A percentile compares a stretch with the other conserved stretches of the same genome.
phyloP scores from a whole-genome alignment of 169 alveolate genomes.

The Blepharisma undulans region DNA sequence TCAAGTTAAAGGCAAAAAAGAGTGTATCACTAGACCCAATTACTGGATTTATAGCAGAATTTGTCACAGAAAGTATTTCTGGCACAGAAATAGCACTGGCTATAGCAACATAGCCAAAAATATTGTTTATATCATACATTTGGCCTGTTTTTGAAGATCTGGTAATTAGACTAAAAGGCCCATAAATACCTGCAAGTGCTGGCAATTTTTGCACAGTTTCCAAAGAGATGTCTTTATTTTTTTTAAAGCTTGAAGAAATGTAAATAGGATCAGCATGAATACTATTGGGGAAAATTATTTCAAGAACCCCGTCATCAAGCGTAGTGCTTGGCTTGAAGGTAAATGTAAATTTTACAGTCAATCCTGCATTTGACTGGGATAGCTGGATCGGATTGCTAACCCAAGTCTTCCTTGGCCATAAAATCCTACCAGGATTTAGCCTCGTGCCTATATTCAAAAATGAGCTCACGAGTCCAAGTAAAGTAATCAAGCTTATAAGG shows the following conservation, averaged over 20 bases:
- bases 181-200: slow-evolving; percentile 1
- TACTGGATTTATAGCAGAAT: background rate
- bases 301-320: background rate
- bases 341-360: background rate
- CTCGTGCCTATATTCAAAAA: background rate
- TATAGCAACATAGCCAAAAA: background rate
- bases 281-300: background rate
- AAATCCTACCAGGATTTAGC: background rate
- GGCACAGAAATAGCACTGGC: background rate
- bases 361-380: background rate
- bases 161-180: slow-evolving; percentile 26
- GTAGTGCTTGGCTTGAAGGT: background rate
- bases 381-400: background rate
- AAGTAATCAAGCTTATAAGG: no score
- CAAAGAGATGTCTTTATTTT: background rate
- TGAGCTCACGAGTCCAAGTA: no score
- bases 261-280: background rate
- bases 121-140: slow-evolving; percentile 4
- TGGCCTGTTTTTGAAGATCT: background rate
- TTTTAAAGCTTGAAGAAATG: background rate
- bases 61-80: background rate
- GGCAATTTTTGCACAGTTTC: background rate
- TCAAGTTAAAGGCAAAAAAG: background rate
- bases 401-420: background rate
- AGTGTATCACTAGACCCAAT: background rate